Evolutionary conservation across 129 eudicot genomes (phyloP), one percentile per base, ranked within the genome.

Genomic region (Scalesia atractyloides): DNA sequence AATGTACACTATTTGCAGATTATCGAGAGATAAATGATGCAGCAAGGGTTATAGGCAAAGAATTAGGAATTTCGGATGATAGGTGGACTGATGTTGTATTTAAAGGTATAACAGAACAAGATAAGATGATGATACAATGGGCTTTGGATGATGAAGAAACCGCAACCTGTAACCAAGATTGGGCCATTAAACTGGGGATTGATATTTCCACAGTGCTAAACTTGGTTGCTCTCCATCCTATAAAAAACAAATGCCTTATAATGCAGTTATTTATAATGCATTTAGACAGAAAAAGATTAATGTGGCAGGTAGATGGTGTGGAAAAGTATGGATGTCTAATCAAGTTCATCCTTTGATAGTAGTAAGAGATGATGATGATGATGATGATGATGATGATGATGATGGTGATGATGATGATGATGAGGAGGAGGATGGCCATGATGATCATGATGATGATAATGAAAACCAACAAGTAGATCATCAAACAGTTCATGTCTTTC

Each of bases 181-280:
- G 98, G 98, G 89, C 96, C 9, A 96, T 93, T 41, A 93, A 87
- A 62, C 54, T 90, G 41, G 97, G 95, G 51, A 79, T 93, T 64
- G 84, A 93, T 79, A 92, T 90, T 74, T 93, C 76, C 84, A 90
- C 80, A 93, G 92, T 82, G 91, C 98, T 41, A 87, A 75, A 51
- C 97, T 93, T 20, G 79, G 93, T 76, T 85, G 98, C 5, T 93
- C 97, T 9, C 93, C 96, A 22, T 92, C 86, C 62, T 93, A 93
- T 22, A 76, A 82, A 81, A 88, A 90, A 82, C 98, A 93, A 82
- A 90, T 93, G 96, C 98, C 91, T 0, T 87, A n/a, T 22, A 22
- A 22, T n/a, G n/a, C n/a, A n/a, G n/a, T n/a, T n/a, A n/a, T n/a
- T n/a, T n/a, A n/a, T n/a, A n/a, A n/a, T 22, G 26, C 26, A 22